Base-by-base conservation (phyloP, 2,329 filamentous ascomycete species). In the Rutstroemia sydowiana region DNA sequence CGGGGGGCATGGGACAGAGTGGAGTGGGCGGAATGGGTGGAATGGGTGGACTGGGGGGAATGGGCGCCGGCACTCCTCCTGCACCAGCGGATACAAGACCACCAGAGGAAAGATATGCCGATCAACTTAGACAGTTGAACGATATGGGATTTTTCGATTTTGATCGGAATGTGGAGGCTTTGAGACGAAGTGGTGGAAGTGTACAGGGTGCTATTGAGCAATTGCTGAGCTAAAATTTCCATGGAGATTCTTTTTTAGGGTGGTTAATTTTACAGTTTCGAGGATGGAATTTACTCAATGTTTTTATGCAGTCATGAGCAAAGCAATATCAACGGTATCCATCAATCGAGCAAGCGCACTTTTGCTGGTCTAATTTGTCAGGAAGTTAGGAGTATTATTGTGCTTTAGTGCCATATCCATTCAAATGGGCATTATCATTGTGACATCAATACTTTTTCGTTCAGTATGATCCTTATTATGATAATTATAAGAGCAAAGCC, bases 91-190 rank as follows among this genome's bases (percentile, higher is more conserved):
- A 98, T 70, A 95, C 78, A 64, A 79, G 92, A 56, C 91, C 93
- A 4, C 92, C 93, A 0, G 93, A 98, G 74, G 93, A 97, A 70
- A 77, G 88, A 54, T 98, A 95, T 63, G 90, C 87, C 3, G 84
- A 88, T 30, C 92, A 98, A 70, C 75, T 98, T 45, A 78, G 89
- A 55, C 90, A 97, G 71, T 73, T 98, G 57, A 98, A 98, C 68
- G 93, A 97, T 59, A 98, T 98, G 93, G 93, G 93, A 3, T 98
- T 98, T 71, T 95, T 83, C 67, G 91, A 98, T 66, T 98, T 97
- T 65, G 92, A 98, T 48, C 75, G 87, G 61, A 98, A 98, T 62
- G 82, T 98, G 30, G 83, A 87, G 51, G 93, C 93, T 5, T 72
- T 98, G 64, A 79, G 92, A 68, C 80, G 92, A 63, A 88, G 88